Evolutionary conservation across 805 yeast genomes (phyloP).

Genomic region (Blastobotrys americana): DNA sequence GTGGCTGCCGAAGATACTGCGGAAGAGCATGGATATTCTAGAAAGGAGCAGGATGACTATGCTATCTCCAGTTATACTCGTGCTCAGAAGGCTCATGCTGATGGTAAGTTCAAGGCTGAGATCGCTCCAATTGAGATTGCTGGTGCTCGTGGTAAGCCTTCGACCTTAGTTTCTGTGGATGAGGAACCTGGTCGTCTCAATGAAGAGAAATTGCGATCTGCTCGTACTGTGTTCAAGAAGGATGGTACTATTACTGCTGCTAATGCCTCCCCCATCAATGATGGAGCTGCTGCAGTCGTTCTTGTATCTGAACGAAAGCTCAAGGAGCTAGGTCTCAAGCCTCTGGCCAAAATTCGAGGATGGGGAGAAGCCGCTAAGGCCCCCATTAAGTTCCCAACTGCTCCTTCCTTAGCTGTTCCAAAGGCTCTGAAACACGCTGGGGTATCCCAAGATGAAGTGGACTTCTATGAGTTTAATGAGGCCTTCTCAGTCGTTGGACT

Average conservation of each 20-base stretch:
- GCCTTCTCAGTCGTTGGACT: slow-evolving; percentile 96
- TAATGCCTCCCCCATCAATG: slow-evolving; percentile 92
- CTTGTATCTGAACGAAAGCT: slow-evolving; percentile 80
- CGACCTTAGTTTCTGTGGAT: slow-evolving; percentile 59
- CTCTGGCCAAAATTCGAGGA: slow-evolving; percentile 80
- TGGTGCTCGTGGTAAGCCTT: slow-evolving; percentile 86
- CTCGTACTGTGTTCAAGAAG: slow-evolving; percentile 91
- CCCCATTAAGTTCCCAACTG: slow-evolving; percentile 92
- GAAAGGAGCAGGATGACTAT: slow-evolving; percentile 84
- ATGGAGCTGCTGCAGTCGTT: slow-evolving; percentile 95
- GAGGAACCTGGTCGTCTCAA: slow-evolving; percentile 79
- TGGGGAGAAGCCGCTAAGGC: slow-evolving; percentile 99
- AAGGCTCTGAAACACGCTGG: slow-evolving; percentile 89
- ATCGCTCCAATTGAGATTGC: slow-evolving; percentile 82
- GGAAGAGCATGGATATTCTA: slow-evolving; percentile 60
- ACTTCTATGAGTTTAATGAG: slow-evolving; percentile 92
- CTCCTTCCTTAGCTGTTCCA: slow-evolving; percentile 92
- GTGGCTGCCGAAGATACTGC: slow-evolving; percentile 97
- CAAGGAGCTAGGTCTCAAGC: slow-evolving; percentile 77
- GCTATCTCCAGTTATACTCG: slow-evolving; percentile 80
- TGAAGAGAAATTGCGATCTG: slow-evolving; percentile 66
- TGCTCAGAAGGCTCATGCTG: slow-evolving; percentile 72
- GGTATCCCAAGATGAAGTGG: slow-evolving; percentile 57
- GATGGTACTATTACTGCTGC: slow-evolving; percentile 98
- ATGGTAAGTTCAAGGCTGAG: slow-evolving; percentile 76